These are phyloP conservation scores for Russula earlei DNA, from an alignment of 768 basidiomycete species.

Conservation along the genomic window DNA sequence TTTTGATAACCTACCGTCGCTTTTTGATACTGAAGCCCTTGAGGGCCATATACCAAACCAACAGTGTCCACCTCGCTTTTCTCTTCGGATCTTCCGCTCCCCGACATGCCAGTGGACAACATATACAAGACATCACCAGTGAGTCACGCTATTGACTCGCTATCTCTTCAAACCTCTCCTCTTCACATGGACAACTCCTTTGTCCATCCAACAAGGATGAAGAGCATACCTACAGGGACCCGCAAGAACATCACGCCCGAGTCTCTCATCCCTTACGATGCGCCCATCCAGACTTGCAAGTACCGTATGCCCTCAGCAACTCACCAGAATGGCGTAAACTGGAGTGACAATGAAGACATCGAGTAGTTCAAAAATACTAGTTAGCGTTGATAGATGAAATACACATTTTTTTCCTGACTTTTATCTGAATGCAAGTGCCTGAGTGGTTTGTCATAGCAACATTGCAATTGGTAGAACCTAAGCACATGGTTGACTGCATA, in stretches of 20 bases:
- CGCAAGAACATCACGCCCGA: slow-evolving; percentile 61
- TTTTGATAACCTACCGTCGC: slow-evolving; percentile 24
- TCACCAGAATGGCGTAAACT: too few species aligned
- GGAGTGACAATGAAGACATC: too few species aligned
- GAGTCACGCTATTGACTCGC: slow-evolving; percentile 39
- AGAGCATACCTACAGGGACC: slow-evolving; percentile 47
- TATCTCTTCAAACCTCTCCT: slow-evolving; percentile 30
- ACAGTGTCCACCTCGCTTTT: neutral
- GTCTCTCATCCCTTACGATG: slow-evolving; percentile 56
- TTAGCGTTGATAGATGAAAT: too few species aligned
- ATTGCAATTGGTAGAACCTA: too few species aligned
- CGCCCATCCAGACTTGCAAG: slow-evolving; percentile 72
- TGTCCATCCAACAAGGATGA: slow-evolving; percentile 25
- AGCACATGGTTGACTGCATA: too few species aligned
- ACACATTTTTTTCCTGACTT: too few species aligned
- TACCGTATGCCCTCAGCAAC: slow-evolving; percentile 66
- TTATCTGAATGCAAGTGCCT: too few species aligned
- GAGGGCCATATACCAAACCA: slow-evolving; percentile 11
- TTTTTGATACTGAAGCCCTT: slow-evolving; percentile 16
- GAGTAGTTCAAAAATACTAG: too few species aligned
- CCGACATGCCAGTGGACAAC: too few species aligned
- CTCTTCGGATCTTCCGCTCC: slow-evolving; percentile 16
- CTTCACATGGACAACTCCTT: slow-evolving; percentile 13
- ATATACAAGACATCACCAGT: slow-evolving; percentile 44
- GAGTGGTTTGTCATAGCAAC: too few species aligned